Percentiles rank a stretch among this genome's conserved stretches.
Evolutionary conservation across 179 eudicot genomes (phyloP).

Genomic region (Sideroxylon spinosum): DNA sequence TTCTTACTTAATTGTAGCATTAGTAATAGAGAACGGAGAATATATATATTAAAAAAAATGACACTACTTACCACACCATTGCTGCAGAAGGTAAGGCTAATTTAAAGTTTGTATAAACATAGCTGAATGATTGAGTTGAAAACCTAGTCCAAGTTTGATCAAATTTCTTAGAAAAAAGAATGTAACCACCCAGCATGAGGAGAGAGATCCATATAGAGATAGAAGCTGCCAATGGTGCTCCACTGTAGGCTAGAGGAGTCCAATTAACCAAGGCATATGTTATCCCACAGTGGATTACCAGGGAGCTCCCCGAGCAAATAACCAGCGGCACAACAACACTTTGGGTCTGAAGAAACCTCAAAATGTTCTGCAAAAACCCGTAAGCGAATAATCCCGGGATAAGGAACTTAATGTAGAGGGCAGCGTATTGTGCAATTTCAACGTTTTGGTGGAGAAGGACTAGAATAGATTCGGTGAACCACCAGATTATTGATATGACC

Average conservation of each 20-base stretch:
- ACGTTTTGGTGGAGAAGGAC: constrained; percentile 50
- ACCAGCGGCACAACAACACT: constrained; percentile 51
- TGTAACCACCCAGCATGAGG: constrained; percentile 39
- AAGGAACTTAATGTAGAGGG: constrained; percentile 41
- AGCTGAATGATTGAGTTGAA: constrained; percentile 34
- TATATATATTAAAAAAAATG: no score
- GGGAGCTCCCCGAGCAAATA: constrained; percentile 42
- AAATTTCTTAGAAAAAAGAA: constrained; percentile 37
- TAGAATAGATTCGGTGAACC: constrained; percentile 48
- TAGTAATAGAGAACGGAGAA: neutral
- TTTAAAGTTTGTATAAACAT: constrained; percentile 39
- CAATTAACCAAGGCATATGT: constrained; percentile 39
- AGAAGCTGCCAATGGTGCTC: constrained; percentile 60
- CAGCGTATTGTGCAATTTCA: constrained; percentile 42
- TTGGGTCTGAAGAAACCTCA: constrained; percentile 76
- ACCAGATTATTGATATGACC: constrained; percentile 53
- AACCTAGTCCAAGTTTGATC: constrained; percentile 54
- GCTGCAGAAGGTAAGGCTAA: constrained; percentile 80
- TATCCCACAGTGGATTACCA: constrained; percentile 41
- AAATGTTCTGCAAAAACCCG: constrained; percentile 49
- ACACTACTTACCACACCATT: constrained; percentile 74
- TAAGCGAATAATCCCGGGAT: constrained; percentile 65
- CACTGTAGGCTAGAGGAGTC: constrained; percentile 46
- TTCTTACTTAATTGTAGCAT: neutral
- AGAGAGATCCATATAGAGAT: constrained; percentile 56